Percentiles rank a stretch among this genome's conserved stretches.
Evolutionary conservation across 345 rosid genomes (phyloP).

Genomic region (Viola odorata): DNA sequence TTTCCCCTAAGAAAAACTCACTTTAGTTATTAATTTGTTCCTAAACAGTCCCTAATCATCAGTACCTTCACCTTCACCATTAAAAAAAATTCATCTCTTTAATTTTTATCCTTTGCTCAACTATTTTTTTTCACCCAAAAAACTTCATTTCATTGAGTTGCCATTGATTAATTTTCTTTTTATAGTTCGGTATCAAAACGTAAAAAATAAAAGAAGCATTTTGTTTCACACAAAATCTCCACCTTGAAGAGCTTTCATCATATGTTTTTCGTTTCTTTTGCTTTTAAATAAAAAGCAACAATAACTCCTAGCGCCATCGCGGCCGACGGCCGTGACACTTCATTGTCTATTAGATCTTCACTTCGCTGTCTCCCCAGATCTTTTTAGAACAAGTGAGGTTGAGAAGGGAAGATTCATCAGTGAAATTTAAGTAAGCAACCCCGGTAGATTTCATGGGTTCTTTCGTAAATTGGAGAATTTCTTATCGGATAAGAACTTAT

Average conservation of each 20-base stretch:
- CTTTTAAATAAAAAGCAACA: too few relatives aligned
- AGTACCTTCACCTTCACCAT: too few relatives aligned
- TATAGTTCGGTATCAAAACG: slow-evolving; percentile 20
- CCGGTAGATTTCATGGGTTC: slow-evolving; percentile 33
- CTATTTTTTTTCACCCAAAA: too few relatives aligned
- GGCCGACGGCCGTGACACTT: too few relatives aligned
- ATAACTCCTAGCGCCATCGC: too few relatives aligned
- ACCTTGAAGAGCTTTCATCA: slow-evolving; percentile 19
- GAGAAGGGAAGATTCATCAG: slow-evolving; percentile 30
- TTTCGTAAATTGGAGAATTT: slow-evolving; percentile 26
- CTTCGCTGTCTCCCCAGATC: slow-evolving; percentile 38
- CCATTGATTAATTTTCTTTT: slow-evolving; percentile 24
- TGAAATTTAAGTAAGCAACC: slow-evolving; percentile 33
- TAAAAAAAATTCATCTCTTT: too few relatives aligned
- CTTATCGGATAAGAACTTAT: slow-evolving; percentile 29
- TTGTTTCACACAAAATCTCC: slow-evolving; percentile 24
- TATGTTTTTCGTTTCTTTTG: too few relatives aligned
- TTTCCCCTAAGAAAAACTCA: too few relatives aligned
- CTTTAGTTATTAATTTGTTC: too few relatives aligned
- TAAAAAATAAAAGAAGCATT: slow-evolving; percentile 24
- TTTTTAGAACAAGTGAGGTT: slow-evolving; percentile 38
- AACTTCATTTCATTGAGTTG: slow-evolving; percentile 17
- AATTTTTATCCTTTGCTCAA: too few relatives aligned
- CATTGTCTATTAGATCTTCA: slow-evolving; percentile 18
- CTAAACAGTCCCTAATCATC: too few relatives aligned